A percentile compares a stretch with the other conserved stretches of the same genome.
Evolutionary conservation across 108 stramenopile genomes (phyloP).

Genomic region (Pelagomonas calceolata): DNA sequence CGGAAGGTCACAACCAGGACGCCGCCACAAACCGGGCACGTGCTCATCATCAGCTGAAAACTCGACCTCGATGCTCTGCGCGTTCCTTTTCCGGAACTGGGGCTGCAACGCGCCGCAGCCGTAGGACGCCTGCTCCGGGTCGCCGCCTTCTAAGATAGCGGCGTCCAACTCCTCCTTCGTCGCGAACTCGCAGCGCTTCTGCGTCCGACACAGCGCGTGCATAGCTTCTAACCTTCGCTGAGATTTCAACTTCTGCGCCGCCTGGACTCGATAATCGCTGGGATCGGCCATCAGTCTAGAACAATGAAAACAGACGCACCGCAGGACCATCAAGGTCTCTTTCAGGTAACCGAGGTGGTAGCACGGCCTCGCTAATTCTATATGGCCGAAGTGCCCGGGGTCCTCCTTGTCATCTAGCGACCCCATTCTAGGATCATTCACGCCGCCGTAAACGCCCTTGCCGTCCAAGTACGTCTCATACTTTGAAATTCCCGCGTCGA

Average conservation of each 20-base stretch:
- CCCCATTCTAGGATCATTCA: slow-evolving; percentile 93
- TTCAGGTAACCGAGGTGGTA: slow-evolving; percentile 93
- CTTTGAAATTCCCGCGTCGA: not conserved
- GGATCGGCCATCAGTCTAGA: slow-evolving; percentile 55
- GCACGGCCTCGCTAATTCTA: slow-evolving; percentile 86
- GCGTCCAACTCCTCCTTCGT: slow-evolving; percentile 13
- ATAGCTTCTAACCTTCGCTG: slow-evolving; percentile 67
- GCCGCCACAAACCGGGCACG: too few relatives aligned
- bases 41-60: slow-evolving; percentile 60
- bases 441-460: slow-evolving; percentile 88
- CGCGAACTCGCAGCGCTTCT: slow-evolving; percentile 35
- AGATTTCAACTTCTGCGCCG: slow-evolving; percentile 45
- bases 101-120: slow-evolving; percentile 23
- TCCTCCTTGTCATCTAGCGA: slow-evolving; percentile 74
- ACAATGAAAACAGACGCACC: slow-evolving; percentile 92
- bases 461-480: slow-evolving; percentile 40
- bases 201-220: slow-evolving; percentile 55
- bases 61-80: slow-evolving; percentile 72
- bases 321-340: slow-evolving; percentile 66
- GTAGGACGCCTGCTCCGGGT: slow-evolving; percentile 12
- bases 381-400: slow-evolving; percentile 97
- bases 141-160: slow-evolving; percentile 8
- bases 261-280: slow-evolving; percentile 64
- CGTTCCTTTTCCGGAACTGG: slow-evolving; percentile 44
- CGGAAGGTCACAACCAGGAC: too few relatives aligned